Evolutionary conservation across 2,329 filamentous ascomycete genomes (phyloP), one percentile per base, ranked within the genome.

Genomic region (Pestalotiopsis sp.): DNA sequence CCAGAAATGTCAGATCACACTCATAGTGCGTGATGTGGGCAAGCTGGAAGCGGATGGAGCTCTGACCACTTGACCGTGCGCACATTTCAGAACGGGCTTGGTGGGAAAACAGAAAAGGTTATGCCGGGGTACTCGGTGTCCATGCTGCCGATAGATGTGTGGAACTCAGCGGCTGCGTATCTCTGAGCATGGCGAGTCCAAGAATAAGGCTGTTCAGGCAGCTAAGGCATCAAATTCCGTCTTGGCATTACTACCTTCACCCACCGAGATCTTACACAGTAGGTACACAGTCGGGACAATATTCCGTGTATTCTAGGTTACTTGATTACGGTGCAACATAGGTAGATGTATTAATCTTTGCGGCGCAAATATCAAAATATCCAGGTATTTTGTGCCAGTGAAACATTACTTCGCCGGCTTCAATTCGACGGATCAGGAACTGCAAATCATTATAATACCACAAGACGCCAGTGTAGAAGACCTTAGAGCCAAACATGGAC

Each of bases 141-240:
- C n/a, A 24, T 30, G 26, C 10, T 63, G 52, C 24, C 22, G 44
- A 20, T 20, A 52, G 14, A 17, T 52, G 14, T n/a, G 44, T 13
- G 52, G 62, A 10, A 14, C 20, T 4, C 3, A 13, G 17, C 22
- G 0, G 13, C 6, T 26, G 73, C 73, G 73, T 75, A 75, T 66
- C 67, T 74, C 40, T 68, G 44, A 68, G 70, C 73, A 73, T 68
- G 72, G 1, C 6, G 59, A 64, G 69, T 69, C 72, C 6, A 60
- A 1, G 10, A 6, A 66, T 58, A 59, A 58, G 52, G 64, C 55
- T 58, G 52, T 40, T 66, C 3, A 72, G 72, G 73, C 72, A 48
- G n/a, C 11, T 61, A 62, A 70, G 55, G 61, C 57, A 68, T 6
- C 39, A 68, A 68, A 59, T 67, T 48, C 22, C 39, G 65, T 38